Base-by-base conservation (phyloP, 148 eudicot species). In the Nyssa sinensis region DNA sequence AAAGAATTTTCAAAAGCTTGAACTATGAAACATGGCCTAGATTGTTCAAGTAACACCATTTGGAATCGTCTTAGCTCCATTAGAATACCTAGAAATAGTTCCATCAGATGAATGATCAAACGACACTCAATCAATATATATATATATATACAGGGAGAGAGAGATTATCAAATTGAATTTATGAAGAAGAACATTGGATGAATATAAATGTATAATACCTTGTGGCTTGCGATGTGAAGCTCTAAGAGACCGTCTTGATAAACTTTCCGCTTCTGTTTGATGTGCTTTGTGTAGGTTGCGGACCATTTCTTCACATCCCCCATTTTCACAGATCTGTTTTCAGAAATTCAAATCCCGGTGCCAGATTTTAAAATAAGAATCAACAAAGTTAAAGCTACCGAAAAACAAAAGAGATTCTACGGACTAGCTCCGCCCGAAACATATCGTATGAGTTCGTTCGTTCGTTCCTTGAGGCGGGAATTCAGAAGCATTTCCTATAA, bases 281-380 rank as follows among this genome's bases (percentile, higher is more conserved):
- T 47, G 71, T 94, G 98, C 80, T 91, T 93, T 47, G 98, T 94
- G 78, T 89, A 94, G 44, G 93, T 88, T 62, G 88, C 96, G 14
- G 79, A 66, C 96, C 98, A 93, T 80, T 83, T 88, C 82, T 76
- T 69, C 74, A 33, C 69, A 41, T 89, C 89, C 76, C 29, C 88
- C 88, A 85, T 86, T 70, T 29, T 76, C 53, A 69, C 59, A 10
- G 41, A 58, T 67, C 51, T 37, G 21, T 31, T 24, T 30, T 3
- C 66, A 6, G 0, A 44, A 55, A 55, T 55, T 55, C 25, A 24
- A 55, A 55, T 55, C 25, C 59, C 17, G 51, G 51, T 44, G n/a
- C n/a, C n/a, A n/a, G n/a, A n/a, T n/a, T n/a, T n/a, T n/a, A n/a
- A n/a, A n/a, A n/a, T n/a, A n/a, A n/a, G n/a, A n/a, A n/a, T n/a